Conservation (phyloP, 495 filamentous ascomycete genomes). For the Hypoxylon rickii region DNA sequence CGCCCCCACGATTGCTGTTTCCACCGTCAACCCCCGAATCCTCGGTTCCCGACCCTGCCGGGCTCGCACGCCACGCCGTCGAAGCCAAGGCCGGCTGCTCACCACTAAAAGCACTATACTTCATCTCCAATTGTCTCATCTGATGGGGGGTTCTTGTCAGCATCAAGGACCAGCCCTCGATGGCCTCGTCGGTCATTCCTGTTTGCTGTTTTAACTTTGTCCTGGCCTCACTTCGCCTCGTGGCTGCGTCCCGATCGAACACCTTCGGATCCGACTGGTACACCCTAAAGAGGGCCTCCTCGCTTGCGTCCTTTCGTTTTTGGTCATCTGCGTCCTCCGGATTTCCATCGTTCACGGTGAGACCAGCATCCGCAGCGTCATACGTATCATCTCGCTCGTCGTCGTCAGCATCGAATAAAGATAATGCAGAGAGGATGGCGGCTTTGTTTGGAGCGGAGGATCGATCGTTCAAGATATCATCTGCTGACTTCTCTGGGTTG, state of each 20-base stretch:
- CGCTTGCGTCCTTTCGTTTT: constrained; percentile 48
- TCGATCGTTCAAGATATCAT: constrained; percentile 54
- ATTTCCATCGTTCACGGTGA: constrained; percentile 67
- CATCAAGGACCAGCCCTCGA: constrained; percentile 95
- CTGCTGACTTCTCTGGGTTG: constrained; percentile 65
- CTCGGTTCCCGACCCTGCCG: constrained; percentile 50
- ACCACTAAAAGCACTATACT: constrained; percentile 63
- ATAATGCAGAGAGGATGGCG: constrained; percentile 87
- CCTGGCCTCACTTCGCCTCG: constrained; percentile 65
- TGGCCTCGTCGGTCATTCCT: constrained; percentile 88
- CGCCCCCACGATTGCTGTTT: constrained; percentile 33
- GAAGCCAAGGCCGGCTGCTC: constrained; percentile 63
- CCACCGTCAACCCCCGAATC: constrained; percentile 46
- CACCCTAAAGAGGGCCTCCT: constrained; percentile 67
- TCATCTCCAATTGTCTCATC: constrained; percentile 66
- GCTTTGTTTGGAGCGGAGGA: constrained; percentile 73
- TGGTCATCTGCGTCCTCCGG: constrained; percentile 45
- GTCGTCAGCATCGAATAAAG: constrained; percentile 90
- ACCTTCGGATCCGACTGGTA: constrained; percentile 64
- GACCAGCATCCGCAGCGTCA: constrained; percentile 87
- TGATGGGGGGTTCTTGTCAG: constrained; percentile 69
- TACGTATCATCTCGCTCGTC: constrained; percentile 98
- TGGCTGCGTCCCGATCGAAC: constrained; percentile 71
- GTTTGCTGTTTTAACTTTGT: constrained; percentile 72
- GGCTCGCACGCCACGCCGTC: constrained; percentile 63